Evolutionary conservation across 1,139 yeast genomes (phyloP).

Genomic region (Blastobotrys ciferrii): DNA sequence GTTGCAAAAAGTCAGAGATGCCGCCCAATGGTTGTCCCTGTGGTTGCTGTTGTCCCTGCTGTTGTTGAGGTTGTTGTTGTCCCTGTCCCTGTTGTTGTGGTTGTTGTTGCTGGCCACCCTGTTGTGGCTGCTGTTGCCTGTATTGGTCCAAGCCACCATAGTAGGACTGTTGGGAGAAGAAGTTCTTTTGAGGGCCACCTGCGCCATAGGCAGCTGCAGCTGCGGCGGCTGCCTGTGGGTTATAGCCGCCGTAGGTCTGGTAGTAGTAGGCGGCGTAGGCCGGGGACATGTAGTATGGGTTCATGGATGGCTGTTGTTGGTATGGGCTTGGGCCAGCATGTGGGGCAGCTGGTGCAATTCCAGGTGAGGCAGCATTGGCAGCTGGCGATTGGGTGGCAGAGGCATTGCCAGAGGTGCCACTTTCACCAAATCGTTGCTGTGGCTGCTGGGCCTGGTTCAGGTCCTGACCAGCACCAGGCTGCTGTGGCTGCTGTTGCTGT

Average conservation of each 20-base stretch:
- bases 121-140: constrained; percentile 24
- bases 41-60: background rate
- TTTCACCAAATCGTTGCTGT: constrained; percentile 15
- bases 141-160: constrained; percentile 26
- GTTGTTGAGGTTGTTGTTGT: constrained; percentile 23
- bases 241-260: constrained; percentile 31
- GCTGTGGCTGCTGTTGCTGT: constrained; percentile 16
- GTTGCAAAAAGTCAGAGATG: constrained; percentile 36
- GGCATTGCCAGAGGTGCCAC: constrained; percentile 20
- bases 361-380: constrained; percentile 22
- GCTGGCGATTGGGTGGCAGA: constrained; percentile 28
- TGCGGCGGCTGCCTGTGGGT: constrained; percentile 29
- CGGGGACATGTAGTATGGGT: constrained; percentile 33
- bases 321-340: constrained; percentile 18
- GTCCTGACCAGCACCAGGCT: constrained; percentile 8
- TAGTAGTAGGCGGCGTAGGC: constrained; percentile 35
- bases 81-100: constrained; percentile 21
- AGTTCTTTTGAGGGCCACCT: constrained; percentile 24
- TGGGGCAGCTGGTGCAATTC: constrained; percentile 24
- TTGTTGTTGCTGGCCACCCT: constrained; percentile 21
- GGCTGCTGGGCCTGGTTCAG: constrained; percentile 11
- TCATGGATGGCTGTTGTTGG: constrained; percentile 28
- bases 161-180: constrained; percentile 28
- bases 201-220: constrained; percentile 27
- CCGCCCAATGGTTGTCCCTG: constrained; percentile 28